Base-by-base conservation (phyloP, 371 early-diverging fungal species). In the Mortierella sp. region DNA sequence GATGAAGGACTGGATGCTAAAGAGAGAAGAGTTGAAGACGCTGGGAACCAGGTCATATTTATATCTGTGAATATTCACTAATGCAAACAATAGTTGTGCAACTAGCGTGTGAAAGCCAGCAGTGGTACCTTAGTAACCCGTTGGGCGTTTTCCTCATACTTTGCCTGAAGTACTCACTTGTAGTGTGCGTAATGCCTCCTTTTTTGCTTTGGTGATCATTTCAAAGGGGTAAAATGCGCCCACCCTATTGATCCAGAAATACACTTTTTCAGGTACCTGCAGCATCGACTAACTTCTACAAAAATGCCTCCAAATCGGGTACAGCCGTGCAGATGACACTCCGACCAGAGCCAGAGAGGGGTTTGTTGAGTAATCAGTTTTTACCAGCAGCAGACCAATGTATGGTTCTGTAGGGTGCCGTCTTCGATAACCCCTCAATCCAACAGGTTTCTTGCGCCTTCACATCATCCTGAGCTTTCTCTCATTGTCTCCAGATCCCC, bases 321-420 rank as follows among this genome's bases (percentile, higher is more conserved):
- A 69, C 26, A 69, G 69, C 69, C 69, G 69, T 69, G 43, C 69
- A 69, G 69, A 69, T 69, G 46, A 69, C 69, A 69, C 69, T 69
- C 69, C 69, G 69, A 69, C 46, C 13, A 69, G 69, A 69, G 11
- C 69, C 69, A 44, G 69, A 26, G 69, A 69, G 46, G 43, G 69
- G 46, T 26, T 69, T 44, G 69, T 69, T 69, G 69, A 69, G 46
- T 69, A 44, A 43, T 69, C 26, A 69, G 69, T 44, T 44, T 44
- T 69, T 69, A 69, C 69, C 69, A 69, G 69, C 13, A 69, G 46
- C 46, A 69, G 69, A 69, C 44, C 44, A 69, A 44, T 69, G 69
- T 44, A 69, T 21, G 34, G 67, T 37, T 67, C 67, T 69, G 69
- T 8, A 44, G 69, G 43, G 43, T 69, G 46, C 69, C 69, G 69